Percentiles rank a stretch among this genome's conserved stretches.
Conservation (phyloP, 768 basidiomycete species). For the Thelephora ganbajun region DNA sequence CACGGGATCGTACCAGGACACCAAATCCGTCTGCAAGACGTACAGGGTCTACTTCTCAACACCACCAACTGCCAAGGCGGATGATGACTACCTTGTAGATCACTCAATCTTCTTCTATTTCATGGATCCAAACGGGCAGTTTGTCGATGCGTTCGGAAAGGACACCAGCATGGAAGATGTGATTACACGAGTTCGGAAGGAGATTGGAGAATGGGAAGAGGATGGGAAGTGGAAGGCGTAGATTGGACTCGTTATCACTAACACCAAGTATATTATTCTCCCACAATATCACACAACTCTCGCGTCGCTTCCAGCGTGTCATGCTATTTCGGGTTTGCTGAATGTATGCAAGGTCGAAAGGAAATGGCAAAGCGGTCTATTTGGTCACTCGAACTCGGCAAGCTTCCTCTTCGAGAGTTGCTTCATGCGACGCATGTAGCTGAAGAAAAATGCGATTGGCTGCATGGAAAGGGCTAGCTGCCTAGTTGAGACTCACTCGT, state of each 20-base stretch:
- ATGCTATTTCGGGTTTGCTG: not conserved
- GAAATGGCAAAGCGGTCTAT: not conserved
- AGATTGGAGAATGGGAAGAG: slow-evolving; percentile 27
- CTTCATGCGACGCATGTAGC: slow-evolving; percentile 84
- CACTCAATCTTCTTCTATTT: slow-evolving; percentile 96
- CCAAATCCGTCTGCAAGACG: slow-evolving; percentile 83
- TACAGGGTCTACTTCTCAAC: slow-evolving; percentile 99
- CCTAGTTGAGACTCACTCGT: slow-evolving; percentile 44
- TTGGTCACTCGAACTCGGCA: slow-evolving; percentile 15
- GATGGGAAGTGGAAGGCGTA: slow-evolving; percentile 20
- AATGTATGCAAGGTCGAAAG: too few relatives aligned
- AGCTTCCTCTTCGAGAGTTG: slow-evolving; percentile 60
- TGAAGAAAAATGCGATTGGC: slow-evolving; percentile 17
- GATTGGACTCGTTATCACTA: not conserved
- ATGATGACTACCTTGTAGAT: slow-evolving; percentile 94
- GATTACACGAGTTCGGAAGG: slow-evolving; percentile 41
- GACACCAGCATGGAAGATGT: slow-evolving; percentile 57
- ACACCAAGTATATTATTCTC: too few relatives aligned
- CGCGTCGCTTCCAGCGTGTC: not conserved
- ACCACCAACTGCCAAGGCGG: slow-evolving; percentile 71
- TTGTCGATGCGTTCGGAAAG: slow-evolving; percentile 96
- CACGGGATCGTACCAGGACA: slow-evolving; percentile 70
- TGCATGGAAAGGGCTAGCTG: slow-evolving; percentile 18
- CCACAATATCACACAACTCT: too few relatives aligned
- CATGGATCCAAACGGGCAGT: slow-evolving; percentile 90